These are phyloP conservation scores for Chytriomyces confervae DNA, from an alignment of 192 early-diverging fungal species.

Conservation along the genomic window DNA sequence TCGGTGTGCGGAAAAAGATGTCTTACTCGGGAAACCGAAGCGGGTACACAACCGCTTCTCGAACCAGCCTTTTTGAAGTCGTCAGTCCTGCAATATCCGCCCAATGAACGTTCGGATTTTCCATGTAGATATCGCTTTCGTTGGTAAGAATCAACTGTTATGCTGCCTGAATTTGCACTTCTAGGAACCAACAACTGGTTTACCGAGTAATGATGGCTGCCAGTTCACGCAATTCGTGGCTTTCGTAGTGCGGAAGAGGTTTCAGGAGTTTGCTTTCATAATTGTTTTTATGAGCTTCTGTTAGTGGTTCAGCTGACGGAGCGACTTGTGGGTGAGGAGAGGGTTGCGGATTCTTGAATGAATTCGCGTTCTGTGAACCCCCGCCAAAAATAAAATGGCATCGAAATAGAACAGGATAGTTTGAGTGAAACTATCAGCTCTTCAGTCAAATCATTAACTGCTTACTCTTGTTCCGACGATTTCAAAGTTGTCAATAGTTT, in stretches of 20 bases:
- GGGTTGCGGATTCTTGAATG: background rate
- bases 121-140: conserved; percentile 55
- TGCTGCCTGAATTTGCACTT: background rate
- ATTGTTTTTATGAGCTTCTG: background rate
- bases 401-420: background rate
- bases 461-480: conserved; percentile 13
- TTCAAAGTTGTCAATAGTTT: conserved; percentile 30
- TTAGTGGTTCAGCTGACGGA: conserved; percentile 26
- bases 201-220: conserved; percentile 56
- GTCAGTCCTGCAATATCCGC: conserved; percentile 58
- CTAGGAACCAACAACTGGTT: background rate
- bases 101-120: conserved; percentile 59
- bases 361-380: background rate
- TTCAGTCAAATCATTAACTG: no score
- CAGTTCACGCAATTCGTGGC: conserved; percentile 53
- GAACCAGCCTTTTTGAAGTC: conserved; percentile 53
- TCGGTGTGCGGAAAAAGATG: background rate
- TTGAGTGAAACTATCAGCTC: no score
- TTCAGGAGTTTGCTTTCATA: conserved; percentile 48
- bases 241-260: conserved; percentile 55
- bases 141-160: background rate
- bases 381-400: background rate
- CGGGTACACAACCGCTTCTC: conserved; percentile 63
- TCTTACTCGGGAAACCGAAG: conserved; percentile 51
- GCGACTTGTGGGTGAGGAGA: background rate